Evolutionary conservation across 305 asterid genomes (phyloP), one percentile per base, ranked within the genome.

Genomic region (Solanum hybrid): DNA sequence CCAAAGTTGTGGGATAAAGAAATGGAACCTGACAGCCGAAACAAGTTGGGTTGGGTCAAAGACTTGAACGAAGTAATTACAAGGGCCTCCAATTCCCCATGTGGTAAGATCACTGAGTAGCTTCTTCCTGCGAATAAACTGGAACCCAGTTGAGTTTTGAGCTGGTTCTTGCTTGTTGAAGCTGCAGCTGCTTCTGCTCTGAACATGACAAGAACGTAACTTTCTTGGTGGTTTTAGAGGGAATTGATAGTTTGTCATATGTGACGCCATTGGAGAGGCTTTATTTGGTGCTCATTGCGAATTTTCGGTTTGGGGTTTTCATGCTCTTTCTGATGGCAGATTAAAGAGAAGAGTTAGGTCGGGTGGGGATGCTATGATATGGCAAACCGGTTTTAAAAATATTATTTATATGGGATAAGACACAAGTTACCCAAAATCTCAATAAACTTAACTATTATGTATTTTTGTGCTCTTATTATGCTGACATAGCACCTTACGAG

Each of bases 41-140:
- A 56, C 31, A 79, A 93, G 93, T 38, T 91, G 93, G 73, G 87
- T 84, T 77, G 91, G 92, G 81, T 91, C 90, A 34, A 88, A 91
- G 86, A 90, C 93, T 89, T 92, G 93, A 40, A 91, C 90, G 34
- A 92, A 92, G 90, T 22, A 88, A 86, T 92, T 92, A 92, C 93
- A 91, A 85, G 93, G 94, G 19, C 95, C 93, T 4, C 95, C 94
- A 79, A 93, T 93, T 64, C 92, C 93, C 94, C 93, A 89, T n/a
- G 94, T 90, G 89, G 92, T 64, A 76, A 92, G 92, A 76, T 89
- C 91, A 31, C 90, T 79, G 2, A 91, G 91, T 6, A 88, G 94
- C 90, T 92, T 92, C 27, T 91, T 34, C 73, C 73, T 90, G 19
- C 45, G 73, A 66, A 92, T 66, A 88, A 91, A 90, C 17, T 76